Base-by-base conservation (phyloP, 1,284 basidiomycete species). In the Trametes pubescens region DNA sequence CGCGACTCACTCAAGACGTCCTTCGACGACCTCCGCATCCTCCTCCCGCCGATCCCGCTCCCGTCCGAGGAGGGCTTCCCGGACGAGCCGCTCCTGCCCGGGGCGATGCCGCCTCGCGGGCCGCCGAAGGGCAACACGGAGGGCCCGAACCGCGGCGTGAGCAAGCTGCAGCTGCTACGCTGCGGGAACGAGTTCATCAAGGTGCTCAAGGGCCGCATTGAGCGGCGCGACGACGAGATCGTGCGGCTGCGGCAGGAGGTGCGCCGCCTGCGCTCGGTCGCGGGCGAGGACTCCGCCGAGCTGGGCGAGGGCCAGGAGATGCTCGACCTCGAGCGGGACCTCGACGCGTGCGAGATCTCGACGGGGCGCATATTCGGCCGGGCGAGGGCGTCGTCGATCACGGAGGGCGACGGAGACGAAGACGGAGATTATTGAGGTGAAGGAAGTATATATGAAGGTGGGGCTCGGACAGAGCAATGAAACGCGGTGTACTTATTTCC, bases 1-100 rank as follows among this genome's bases (percentile, higher is more conserved):
- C 89, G 97, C 4, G 97, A 99, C 78, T 95, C 92, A 43, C 87
- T 99, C 69, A 99, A 99, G 80, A 91, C 91, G 11, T 96, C 95
- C 18, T 99, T 97, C 74, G 97, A 99, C 76, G 96, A 98, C 68
- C 85, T 99, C 13, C 92, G 97, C 14, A 78, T 84, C 9, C 82
- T 99, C 14, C 84, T 99, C 0, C 97, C 97, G 0, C 92, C 94
- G 2, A 94, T 98, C 72, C 90, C 93, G 4, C 80, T 94, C 13
- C 91, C 92, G 29, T 86, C 86, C 0, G 90, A 92, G 66, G 87
- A 82, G 59, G 87, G 84, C 54, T 85, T 78, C 68, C 79, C 80
- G 0, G 84, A 84, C 67, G 86, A 88, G 61, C 87, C 86, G 1
- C 82, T 92, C 1, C 83, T 95, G 2, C 94, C 94, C 7, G 94